Evolutionary conservation across 805 yeast species (phyloP), one percentile per base, ranked within the genome.

Genomic region (Metschnikowia rubicola): DNA sequence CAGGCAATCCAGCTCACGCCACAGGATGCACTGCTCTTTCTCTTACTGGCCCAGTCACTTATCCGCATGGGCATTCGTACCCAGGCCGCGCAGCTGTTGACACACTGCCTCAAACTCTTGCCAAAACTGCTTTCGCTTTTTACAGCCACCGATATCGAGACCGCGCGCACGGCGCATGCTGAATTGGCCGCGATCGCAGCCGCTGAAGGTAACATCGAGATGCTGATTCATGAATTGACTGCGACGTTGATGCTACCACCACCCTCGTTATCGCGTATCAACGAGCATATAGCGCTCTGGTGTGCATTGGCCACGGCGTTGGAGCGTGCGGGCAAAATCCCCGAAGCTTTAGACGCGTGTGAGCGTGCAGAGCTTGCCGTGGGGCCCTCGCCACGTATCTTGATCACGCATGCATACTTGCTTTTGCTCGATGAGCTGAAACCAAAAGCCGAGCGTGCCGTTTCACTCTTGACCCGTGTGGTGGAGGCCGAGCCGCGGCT

Each of bases 101-200:
- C 70, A 17, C 73, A 71, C 39, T 67, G 80, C 35, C 60, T 80
- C 30, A 63, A 68, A 17, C 62, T 73, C 35, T 59, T 76, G 38
- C 77, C 78, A 3, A 64, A 61, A 13, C 50, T 58, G 15, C 54
- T 68, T 8, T 57, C 52, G 40, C 58, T 65, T 37, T 56, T 68
- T 41, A 47, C 62, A 7, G 35, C 56, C 2, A 58, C 60, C 4
- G 78, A 74, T 39, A 59, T 76, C n/a, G 77, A 75, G 44, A 67
- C 77, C 1, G 76, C 80, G 0, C 66, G 83, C 44, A 67, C 74
- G 12, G 75, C 77, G 3, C 84, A 79, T 62, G 73, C 79, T 4
- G 82, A 79, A 54, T 63, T 81, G 39, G 84, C 83, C 0, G 75
- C 77, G 4, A 65, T 81, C n/a, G 78, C 79, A 2, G 73, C 77